phyloP scores from a whole-genome alignment of 1,284 basidiomycete genomes.

The Pyrrhoderma lamaoense region DNA sequence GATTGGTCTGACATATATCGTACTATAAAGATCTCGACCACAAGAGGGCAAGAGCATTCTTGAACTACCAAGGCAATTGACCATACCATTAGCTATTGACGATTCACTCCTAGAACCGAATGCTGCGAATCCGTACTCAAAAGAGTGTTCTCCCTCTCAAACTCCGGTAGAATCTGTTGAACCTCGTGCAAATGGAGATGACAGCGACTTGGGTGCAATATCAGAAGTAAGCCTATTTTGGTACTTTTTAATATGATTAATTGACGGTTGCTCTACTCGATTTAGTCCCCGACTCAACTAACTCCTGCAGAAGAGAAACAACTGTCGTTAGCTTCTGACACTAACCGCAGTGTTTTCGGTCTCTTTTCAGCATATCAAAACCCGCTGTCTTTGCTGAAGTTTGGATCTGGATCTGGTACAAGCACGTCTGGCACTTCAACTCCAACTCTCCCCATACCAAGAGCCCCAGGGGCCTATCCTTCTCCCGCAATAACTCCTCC shows the following conservation, averaged over 20 bases:
- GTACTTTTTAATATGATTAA: background rate
- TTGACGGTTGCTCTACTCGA: too few relatives aligned
- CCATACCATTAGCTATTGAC: constrained; percentile 55
- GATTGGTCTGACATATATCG: background rate
- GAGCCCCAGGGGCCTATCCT: background rate
- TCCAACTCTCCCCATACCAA: background rate
- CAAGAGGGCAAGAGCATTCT: constrained; percentile 41
- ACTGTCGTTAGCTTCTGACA: background rate
- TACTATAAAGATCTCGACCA: constrained; percentile 13
- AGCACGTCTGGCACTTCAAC: background rate
- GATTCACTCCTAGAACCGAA: constrained; percentile 43
- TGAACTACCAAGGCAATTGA: constrained; percentile 53
- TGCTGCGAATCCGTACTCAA: background rate
- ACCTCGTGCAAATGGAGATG: background rate
- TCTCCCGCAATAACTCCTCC: background rate
- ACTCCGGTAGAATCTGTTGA: background rate
- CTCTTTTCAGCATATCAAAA: constrained; percentile 42
- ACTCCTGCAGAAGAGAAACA: constrained; percentile 15
- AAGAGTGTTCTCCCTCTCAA: background rate
- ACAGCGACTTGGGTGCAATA: background rate
- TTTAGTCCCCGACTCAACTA: background rate
- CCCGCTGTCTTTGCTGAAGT: constrained; percentile 24
- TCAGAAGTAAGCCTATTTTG: constrained; percentile 4
- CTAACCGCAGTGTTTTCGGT: constrained; percentile 27
- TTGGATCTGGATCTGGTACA: background rate